phyloP scores from a whole-genome alignment of 2,329 filamentous ascomycete genomes.

The Diaporthe humulicola region DNA sequence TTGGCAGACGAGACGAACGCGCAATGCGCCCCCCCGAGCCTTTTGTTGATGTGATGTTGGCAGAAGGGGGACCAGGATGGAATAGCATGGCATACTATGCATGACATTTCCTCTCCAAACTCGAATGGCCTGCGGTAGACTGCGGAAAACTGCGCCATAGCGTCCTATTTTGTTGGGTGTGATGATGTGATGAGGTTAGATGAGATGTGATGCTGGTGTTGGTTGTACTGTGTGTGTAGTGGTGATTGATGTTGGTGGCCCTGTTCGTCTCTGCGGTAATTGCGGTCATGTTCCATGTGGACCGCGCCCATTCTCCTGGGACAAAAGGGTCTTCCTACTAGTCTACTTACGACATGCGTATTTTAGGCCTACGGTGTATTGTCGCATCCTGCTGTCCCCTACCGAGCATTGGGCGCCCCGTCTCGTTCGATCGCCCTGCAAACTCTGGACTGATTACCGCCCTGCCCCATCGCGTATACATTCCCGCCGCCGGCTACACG shows the following conservation, averaged over 20 bases:
- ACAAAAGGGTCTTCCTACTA: conserved; percentile 25
- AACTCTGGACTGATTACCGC: conserved; percentile 11
- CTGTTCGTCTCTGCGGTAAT: conserved; percentile 26
- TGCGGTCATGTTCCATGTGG: conserved; percentile 22
- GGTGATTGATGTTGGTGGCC: conserved; percentile 12
- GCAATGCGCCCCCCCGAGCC: neutral
- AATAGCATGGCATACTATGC: conserved; percentile 15
- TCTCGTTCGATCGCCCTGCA: conserved; percentile 12
- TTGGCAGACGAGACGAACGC: conserved; percentile 20
- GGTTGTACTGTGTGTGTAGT: too few relatives aligned
- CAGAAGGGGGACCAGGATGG: neutral
- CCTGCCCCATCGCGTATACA: neutral
- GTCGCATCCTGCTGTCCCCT: neutral
- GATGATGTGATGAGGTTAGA: conserved; percentile 23
- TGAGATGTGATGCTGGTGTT: conserved; percentile 24
- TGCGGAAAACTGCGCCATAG: conserved; percentile 11
- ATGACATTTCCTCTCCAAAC: neutral
- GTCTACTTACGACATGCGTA: conserved; percentile 20
- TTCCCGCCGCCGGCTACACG: neutral
- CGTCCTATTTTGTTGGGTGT: neutral
- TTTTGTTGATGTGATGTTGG: conserved; percentile 2
- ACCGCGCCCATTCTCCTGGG: conserved; percentile 25
- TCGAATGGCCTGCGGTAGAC: neutral
- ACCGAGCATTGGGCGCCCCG: neutral
- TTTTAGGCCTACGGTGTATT: neutral